Evolutionary conservation across 352 stramenopile species (phyloP).

Genomic region (Elongisporangium undulatum): DNA sequence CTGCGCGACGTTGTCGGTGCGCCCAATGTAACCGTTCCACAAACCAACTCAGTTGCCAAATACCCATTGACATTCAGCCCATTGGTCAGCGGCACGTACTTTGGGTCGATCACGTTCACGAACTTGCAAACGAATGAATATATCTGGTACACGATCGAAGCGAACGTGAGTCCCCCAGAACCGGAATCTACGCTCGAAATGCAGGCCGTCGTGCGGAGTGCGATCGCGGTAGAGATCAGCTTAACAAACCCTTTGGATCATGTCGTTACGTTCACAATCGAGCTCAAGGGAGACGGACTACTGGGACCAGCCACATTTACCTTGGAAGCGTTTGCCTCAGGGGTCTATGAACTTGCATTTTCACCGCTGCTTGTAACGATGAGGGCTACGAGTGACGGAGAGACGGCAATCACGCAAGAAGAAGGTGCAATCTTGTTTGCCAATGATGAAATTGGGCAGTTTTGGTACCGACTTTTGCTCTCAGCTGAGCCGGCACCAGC

Average conservation of each 20-base stretch:
- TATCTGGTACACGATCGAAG: conserved; percentile 93
- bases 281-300: conserved; percentile 81
- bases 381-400: neutral
- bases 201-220: conserved; percentile 68
- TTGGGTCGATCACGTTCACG: conserved; percentile 92
- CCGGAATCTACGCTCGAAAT: conserved; percentile 86
- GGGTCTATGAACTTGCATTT: conserved; percentile 91
- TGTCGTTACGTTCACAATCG: conserved; percentile 82
- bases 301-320: conserved; percentile 73
- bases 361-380: conserved; percentile 72
- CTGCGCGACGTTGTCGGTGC: conserved; percentile 84
- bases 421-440: conserved; percentile 87
- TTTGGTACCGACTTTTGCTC: conserved; percentile 91
- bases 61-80: conserved; percentile 88
- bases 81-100: conserved; percentile 88
- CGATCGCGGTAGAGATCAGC: conserved; percentile 87
- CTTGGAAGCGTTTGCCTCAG: conserved; percentile 59
- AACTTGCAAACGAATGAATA: conserved; percentile 75
- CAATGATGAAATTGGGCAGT: conserved; percentile 89
- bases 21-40: conserved; percentile 39
- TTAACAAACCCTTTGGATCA: conserved; percentile 87
- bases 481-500: conserved; percentile 44
- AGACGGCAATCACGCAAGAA: conserved; percentile 7
- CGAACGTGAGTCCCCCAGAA: conserved; percentile 65
- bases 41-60: conserved; percentile 19